Evolutionary conservation across 805 yeast species (phyloP).

Genomic region (Lipomyces starkeyi): DNA sequence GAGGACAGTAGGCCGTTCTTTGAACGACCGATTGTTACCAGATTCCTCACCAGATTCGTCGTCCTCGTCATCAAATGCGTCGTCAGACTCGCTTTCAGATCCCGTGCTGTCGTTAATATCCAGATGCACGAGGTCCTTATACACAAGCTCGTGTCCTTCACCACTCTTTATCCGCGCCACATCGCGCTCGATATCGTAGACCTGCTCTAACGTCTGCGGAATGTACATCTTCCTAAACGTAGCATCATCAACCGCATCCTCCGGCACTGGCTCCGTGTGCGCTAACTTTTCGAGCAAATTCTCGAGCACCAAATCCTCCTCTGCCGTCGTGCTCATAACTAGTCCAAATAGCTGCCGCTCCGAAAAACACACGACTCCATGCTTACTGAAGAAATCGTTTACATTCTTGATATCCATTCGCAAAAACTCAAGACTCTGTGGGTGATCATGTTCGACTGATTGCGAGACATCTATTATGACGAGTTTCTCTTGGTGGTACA

Average conservation of each 20-base stretch:
- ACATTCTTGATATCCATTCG: conserved; percentile 98
- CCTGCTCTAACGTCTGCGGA: conserved; percentile 65
- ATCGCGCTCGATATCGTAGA: conserved; percentile 72
- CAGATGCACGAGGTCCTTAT: conserved; percentile 44
- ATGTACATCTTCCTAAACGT: conserved; percentile 83
- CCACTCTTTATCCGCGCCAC: conserved; percentile 64
- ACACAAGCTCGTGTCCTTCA: conserved; percentile 75
- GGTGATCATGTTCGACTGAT: conserved; percentile 97
- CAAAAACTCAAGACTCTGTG: conserved; percentile 90
- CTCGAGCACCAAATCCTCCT: conserved; percentile 47
- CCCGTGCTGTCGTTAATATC: background rate
- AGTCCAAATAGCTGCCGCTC: conserved; percentile 84
- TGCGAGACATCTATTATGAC: conserved; percentile 97
- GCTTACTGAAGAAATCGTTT: conserved; percentile 80
- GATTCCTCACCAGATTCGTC: conserved; percentile 48
- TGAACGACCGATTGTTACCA: conserved; percentile 49
- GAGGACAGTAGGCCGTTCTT: conserved; percentile 47
- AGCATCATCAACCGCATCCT: conserved; percentile 69
- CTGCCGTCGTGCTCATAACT: conserved; percentile 54
- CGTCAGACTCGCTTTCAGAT: conserved; percentile 32
- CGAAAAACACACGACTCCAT: conserved; percentile 76
- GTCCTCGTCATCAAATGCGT: conserved; percentile 46
- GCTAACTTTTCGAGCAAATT: conserved; percentile 46
- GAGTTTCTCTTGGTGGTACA: conserved; percentile 71
- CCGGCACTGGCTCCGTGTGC: conserved; percentile 38